Conservation (phyloP, 2,329 filamentous ascomycete species). For the Diaporthe sp. region DNA sequence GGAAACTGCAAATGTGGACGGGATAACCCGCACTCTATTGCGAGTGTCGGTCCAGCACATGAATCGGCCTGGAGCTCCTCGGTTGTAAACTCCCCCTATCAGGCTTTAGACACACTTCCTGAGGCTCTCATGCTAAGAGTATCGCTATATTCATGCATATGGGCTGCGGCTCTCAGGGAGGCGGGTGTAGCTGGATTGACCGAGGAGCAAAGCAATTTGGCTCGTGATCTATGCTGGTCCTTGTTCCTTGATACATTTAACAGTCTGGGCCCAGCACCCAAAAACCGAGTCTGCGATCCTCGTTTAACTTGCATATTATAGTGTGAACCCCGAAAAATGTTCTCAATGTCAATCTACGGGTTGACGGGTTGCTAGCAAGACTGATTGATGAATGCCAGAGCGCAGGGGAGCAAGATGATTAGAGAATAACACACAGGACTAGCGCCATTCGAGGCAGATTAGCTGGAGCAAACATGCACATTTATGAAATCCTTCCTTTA, state of each 20-base stretch:
- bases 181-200: background rate
- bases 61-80: background rate
- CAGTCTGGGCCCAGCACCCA: background rate
- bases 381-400: too few relatives aligned
- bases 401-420: background rate
- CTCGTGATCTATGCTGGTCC: background rate
- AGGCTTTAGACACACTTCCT: background rate
- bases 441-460: background rate
- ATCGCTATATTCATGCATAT: background rate
- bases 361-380: background rate
- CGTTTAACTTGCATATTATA: too few relatives aligned
- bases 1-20: background rate
- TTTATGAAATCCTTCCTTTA: background rate
- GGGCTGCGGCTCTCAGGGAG: background rate
- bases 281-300: background rate
- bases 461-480: background rate
- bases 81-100: too few relatives aligned
- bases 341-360: too few relatives aligned
- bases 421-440: background rate
- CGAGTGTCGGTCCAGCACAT: background rate
- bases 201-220: background rate
- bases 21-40: background rate
- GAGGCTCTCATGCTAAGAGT: background rate
- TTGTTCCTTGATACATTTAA: background rate
- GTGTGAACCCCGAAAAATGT: background rate